Base-by-base conservation (phyloP, 345 rosid genomes). In the Eutrema japonicum region DNA sequence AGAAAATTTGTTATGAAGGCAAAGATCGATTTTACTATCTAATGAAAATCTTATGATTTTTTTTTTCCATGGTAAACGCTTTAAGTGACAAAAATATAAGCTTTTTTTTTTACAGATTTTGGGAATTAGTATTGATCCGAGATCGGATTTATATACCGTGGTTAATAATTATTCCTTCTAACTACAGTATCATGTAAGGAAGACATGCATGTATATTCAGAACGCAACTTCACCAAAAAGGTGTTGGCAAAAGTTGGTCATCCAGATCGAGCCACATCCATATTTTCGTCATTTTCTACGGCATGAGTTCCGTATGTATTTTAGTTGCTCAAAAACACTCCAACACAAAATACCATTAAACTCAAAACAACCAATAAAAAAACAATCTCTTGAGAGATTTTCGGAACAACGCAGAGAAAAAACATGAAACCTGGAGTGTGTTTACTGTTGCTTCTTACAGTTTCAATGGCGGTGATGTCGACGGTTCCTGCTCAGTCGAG, bases 401-500 rank as follows among this genome's bases (percentile, higher is more conserved):
- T 51, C 38, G 9, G 57, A 35, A 22, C 40, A 73, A 33, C 70
- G 26, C 55, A 62, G 50, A 22, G 26, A 47, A n/a, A 53, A 32
- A 55, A 32, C 50, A 35, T 52, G 76, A 82, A 68, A 29, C 38
- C 37, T 30, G 76, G 46, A 49, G 32, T 57, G 57, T 72, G 66
- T 73, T 71, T 87, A 35, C 48, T 74, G 14, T 43, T 87, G 6
- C 33, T 76, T 29, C 33, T 76, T 29, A n/a, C 54, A 69, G 75
- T 70, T 33, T 47, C 47, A 47, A 56, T 78, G 3, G 58, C 72
- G 57, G 64, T 78, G 56, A 48, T 83, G 74, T 64, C 82, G 5
- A 82, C 73, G 51, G 85, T 79, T 14, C 65, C 55, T 4, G 86
- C 89, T 68, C 96, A 88, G 72, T 82, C 93, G 3, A 64, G 75